Evolutionary conservation across 257 asterid genomes (phyloP).

Genomic region (Nicotiana obtusifolia): DNA sequence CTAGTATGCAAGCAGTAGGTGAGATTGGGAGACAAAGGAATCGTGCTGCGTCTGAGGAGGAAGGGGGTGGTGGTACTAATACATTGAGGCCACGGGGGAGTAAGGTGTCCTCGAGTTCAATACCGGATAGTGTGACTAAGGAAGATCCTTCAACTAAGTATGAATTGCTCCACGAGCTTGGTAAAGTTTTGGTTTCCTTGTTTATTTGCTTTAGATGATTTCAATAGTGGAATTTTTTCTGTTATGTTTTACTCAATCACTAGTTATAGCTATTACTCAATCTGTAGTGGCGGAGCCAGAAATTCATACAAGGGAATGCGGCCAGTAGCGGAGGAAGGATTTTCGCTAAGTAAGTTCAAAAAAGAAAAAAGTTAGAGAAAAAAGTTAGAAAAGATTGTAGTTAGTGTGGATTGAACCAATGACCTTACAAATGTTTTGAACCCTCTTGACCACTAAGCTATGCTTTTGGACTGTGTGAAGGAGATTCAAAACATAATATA

Average conservation of each 20-base stretch:
- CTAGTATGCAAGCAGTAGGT: conserved; percentile 88
- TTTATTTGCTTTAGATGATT: neutral
- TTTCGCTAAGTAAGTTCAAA: no score
- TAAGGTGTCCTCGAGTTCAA: conserved; percentile 73
- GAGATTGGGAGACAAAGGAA: conserved; percentile 54
- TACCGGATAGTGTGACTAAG: conserved; percentile 68
- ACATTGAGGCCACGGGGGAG: conserved; percentile 48
- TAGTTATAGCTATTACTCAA: neutral
- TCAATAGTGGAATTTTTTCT: neutral
- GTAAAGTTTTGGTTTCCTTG: conserved; percentile 36
- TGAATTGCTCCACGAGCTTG: conserved; percentile 93
- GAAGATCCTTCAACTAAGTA: conserved; percentile 93
- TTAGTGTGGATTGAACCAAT: no score
- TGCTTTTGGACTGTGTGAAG: no score
- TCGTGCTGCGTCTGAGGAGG: conserved; percentile 23
- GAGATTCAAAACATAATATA: no score
- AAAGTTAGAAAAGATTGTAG: no score
- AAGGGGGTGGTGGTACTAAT: conserved; percentile 17
- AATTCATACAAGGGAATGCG: no score
- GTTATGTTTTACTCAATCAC: neutral
- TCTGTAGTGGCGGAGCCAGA: no score
- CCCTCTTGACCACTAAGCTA: no score
- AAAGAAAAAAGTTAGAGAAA: no score
- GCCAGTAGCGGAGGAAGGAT: no score
- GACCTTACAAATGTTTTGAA: no score